Evolutionary conservation across 2,329 filamentous ascomycete species (phyloP).

Genomic region (Apiospora pterosperma): DNA sequence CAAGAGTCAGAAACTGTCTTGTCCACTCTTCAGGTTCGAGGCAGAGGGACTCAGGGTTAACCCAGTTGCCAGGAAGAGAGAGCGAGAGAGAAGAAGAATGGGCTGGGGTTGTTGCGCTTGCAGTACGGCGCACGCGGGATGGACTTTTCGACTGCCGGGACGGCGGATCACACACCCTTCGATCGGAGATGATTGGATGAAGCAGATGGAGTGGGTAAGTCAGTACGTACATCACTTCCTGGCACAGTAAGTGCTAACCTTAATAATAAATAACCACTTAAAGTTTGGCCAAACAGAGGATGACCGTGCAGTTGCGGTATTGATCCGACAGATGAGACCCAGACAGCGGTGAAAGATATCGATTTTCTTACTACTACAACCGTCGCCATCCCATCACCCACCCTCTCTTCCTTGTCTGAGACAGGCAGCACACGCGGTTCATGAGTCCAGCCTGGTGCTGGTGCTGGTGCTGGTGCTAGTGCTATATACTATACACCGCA

Average conservation of each 20-base stretch:
- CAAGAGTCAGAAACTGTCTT: not conserved
- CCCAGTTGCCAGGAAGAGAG: not conserved
- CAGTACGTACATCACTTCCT: too few relatives aligned
- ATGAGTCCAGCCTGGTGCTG: not conserved
- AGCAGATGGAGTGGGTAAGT: not conserved
- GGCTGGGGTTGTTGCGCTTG: not conserved
- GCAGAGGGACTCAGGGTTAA: not conserved
- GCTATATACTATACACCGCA: too few relatives aligned
- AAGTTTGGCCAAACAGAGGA: too few relatives aligned
- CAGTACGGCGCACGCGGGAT: not conserved
- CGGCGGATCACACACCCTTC: not conserved
- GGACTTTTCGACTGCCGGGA: not conserved
- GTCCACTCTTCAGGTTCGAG: not conserved
- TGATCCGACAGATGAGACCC: too few relatives aligned
- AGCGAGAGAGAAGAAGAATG: not conserved
- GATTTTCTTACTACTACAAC: too few relatives aligned
- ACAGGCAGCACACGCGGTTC: not conserved
- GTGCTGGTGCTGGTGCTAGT: too few relatives aligned
- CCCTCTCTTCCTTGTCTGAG: not conserved
- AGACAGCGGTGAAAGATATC: too few relatives aligned
- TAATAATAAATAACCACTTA: too few relatives aligned
- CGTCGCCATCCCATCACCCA: too few relatives aligned
- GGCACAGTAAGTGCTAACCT: too few relatives aligned
- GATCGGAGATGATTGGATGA: not conserved
- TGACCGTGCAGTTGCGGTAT: too few relatives aligned